Conservation (phyloP, 441 rosid species). For the Breynia disticha region DNA sequence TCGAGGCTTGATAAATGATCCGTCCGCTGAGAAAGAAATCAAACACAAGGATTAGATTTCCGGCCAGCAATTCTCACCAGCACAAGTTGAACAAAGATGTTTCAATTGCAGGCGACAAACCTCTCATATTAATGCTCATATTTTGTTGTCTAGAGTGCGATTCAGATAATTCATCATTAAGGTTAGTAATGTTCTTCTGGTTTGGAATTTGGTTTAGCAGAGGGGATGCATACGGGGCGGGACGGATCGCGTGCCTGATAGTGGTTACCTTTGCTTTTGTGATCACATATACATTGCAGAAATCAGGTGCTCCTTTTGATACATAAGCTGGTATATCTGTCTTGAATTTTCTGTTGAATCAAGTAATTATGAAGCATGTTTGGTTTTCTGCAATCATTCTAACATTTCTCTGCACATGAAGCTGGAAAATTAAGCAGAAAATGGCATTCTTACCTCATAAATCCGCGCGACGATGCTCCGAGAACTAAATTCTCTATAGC, state of each 20-base stretch:
- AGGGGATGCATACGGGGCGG: constrained; percentile 60
- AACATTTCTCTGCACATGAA: not conserved
- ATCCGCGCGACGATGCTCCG: constrained; percentile 62
- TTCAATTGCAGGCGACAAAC: constrained; percentile 22
- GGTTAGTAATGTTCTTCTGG: constrained; percentile 8
- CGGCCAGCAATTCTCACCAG: not conserved
- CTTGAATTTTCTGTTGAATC: constrained; percentile 53
- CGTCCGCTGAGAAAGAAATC: constrained; percentile 27
- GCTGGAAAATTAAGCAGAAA: not conserved
- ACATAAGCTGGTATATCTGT: constrained; percentile 52
- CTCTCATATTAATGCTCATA: constrained; percentile 30
- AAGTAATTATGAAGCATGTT: not conserved
- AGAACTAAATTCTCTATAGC: constrained; percentile 75
- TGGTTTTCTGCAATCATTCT: not conserved
- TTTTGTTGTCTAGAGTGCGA: constrained; percentile 22
- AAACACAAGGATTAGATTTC: not conserved
- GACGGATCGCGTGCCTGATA: constrained; percentile 44
- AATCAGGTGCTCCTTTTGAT: constrained; percentile 69
- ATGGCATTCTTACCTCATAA: constrained; percentile 42
- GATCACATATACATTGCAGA: constrained; percentile 71
- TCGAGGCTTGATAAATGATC: constrained; percentile 29
- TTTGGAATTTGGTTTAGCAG: constrained; percentile 41
- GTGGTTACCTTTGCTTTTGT: constrained; percentile 74
- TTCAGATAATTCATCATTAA: constrained; percentile 19
- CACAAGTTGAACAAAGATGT: not conserved